Base-by-base conservation (phyloP, 73 alveolate genomes). In the Breviolum minutum region DNA sequence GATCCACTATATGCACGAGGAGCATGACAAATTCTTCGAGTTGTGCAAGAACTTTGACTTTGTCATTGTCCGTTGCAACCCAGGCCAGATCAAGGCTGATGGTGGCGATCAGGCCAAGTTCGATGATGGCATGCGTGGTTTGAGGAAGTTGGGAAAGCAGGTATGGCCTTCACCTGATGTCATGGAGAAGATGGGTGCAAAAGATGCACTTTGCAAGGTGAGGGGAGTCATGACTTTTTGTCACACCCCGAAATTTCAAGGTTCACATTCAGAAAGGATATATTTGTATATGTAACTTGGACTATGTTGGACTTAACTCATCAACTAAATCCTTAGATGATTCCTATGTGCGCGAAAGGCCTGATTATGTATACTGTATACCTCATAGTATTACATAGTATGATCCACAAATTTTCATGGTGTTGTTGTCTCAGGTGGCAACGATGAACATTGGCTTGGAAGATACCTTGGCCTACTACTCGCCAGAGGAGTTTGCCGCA, bases 91-190 rank as follows among this genome's bases (percentile, higher is more conserved):
- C 89, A 81, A 81, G n/a, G 94, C 94, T 11, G 94, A 60, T 14
- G 94, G 94, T n/a, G 94, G 94, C 30, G 94, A 85, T 14, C 94
- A 85, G 94, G 9, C 16, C 61, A 85, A 85, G 79, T 85, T 85
- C n/a, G 94, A 85, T 8, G 94, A 85, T n/a, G 94, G 79, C 79
- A 85, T 85, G 94, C 94, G 94, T 7, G 62, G 79, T 26, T 26
- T 85, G 79, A 20, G 77, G 69, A 85, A 85, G 79, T n/a, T n/a
- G 94, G 94, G 94, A 20, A 85, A 85, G 69, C 94, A 76, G 97
- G 89, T 91, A 29, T 91, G 97, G 97, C 97, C 97, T 0, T 48
- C 80, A 66, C 97, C 97, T 5, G 97, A 91, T 60, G 97, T 91
- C 48, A 91, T 91, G 97, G 77, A 70, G 89, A 91, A 91, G 89